Percentiles rank a stretch among this genome's conserved stretches.
phyloP scores from a whole-genome alignment of 208 protist species.

The Leptomonas pyrrhocoris region DNA sequence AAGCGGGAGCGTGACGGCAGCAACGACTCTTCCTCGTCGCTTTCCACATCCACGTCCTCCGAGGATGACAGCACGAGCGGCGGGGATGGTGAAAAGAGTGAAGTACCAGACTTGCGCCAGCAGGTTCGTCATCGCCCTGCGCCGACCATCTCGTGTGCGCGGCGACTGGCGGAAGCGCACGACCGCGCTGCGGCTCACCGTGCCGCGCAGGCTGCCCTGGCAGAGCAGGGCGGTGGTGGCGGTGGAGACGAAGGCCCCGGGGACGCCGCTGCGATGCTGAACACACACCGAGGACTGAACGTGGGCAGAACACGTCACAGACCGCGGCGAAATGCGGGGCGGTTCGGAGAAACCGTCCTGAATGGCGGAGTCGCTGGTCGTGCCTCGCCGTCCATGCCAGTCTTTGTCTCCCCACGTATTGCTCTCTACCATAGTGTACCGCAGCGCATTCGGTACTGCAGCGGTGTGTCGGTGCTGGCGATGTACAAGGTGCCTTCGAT shows the following conservation, averaged over 20 bases:
- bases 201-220: conserved; percentile 21
- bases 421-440: conserved; percentile 20
- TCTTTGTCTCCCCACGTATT: conserved; percentile 21
- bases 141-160: conserved; percentile 59
- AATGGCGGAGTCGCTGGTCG: too few relatives aligned
- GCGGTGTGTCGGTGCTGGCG: conserved; percentile 41
- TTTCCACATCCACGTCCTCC: not conserved
- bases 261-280: not conserved
- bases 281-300: conserved; percentile 9
- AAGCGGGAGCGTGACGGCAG: conserved; percentile 7
- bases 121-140: conserved; percentile 42
- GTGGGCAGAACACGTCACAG: conserved; percentile 3
- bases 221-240: not conserved
- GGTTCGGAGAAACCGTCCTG: too few relatives aligned
- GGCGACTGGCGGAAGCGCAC: conserved; percentile 49
- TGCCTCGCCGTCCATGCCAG: not conserved
- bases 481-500: conserved; percentile 39
- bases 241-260: not conserved
- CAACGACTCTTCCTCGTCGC: not conserved
- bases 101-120: conserved; percentile 27
- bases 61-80: conserved; percentile 6
- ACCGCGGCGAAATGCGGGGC: not conserved
- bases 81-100: conserved; percentile 19
- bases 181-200: conserved; percentile 43
- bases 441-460: conserved; percentile 60